Evolutionary conservation across 2,329 filamentous ascomycete genomes (phyloP).

Genomic region (Aphanocladium album): DNA sequence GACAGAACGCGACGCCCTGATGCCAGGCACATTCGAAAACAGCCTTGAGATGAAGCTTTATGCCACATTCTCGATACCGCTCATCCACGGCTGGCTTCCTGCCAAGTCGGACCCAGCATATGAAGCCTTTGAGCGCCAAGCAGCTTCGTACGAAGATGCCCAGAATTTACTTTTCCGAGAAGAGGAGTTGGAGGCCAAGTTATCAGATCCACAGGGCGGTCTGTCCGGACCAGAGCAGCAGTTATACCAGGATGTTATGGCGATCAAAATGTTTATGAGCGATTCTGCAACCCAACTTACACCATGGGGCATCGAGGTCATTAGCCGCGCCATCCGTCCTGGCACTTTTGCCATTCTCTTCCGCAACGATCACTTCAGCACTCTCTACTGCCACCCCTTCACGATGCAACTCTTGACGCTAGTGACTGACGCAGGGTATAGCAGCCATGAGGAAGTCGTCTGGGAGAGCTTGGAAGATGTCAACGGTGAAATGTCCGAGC

Average conservation of each 20-base stretch:
- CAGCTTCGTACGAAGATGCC: constrained; percentile 83
- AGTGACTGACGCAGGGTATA: constrained; percentile 90
- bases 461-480: constrained; percentile 94
- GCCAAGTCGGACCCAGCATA: constrained; percentile 60
- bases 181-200: constrained; percentile 79
- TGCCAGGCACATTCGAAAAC: constrained; percentile 74
- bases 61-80: constrained; percentile 77
- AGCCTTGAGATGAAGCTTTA: constrained; percentile 90
- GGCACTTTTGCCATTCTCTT: constrained; percentile 88
- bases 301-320: constrained; percentile 68
- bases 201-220: constrained; percentile 42
- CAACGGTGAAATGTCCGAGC: constrained; percentile 74
- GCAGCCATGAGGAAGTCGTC: constrained; percentile 81
- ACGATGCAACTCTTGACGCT: constrained; percentile 72
- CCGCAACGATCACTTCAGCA: constrained; percentile 95
- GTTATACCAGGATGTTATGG: constrained; percentile 74
- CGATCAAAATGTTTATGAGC: constrained; percentile 77
- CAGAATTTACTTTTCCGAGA: constrained; percentile 85
- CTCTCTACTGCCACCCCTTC: constrained; percentile 80
- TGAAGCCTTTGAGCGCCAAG: constrained; percentile 65
- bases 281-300: constrained; percentile 85
- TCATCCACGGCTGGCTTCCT: constrained; percentile 92
- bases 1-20: constrained; percentile 40
- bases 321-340: constrained; percentile 64
- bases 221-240: constrained; percentile 70